Evolutionary conservation across 768 basidiomycete species (phyloP).

Genomic region (Leccinum olivaceopallidum): DNA sequence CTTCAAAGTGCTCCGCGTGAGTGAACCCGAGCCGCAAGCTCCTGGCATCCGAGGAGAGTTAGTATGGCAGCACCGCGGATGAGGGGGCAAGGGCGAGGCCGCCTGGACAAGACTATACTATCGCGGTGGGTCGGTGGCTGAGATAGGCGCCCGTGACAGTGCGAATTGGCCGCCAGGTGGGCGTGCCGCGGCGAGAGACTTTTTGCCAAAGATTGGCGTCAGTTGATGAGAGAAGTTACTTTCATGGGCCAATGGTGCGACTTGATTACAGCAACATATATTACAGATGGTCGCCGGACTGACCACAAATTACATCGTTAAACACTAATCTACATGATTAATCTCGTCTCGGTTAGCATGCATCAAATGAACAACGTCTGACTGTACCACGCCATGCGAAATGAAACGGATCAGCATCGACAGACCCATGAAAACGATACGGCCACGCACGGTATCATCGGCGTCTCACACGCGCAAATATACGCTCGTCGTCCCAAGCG

Average conservation of each 20-base stretch:
- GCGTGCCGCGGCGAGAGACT: conserved; percentile 19
- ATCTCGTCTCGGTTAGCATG: neutral
- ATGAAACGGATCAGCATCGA: conserved; percentile 3
- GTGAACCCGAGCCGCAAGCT: no score
- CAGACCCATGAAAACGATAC: neutral
- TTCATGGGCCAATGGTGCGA: neutral
- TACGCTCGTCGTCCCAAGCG: conserved; percentile 45
- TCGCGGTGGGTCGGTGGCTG: no score
- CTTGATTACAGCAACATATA: neutral
- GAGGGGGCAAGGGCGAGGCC: no score
- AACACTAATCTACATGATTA: neutral
- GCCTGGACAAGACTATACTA: no score
- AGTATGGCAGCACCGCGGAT: no score
- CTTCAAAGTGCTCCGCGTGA: no score
- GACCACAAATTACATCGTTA: neutral
- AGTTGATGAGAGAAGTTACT: neutral
- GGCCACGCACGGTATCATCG: conserved; percentile 66
- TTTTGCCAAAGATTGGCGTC: conserved; percentile 17
- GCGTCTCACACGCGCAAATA: conserved; percentile 76
- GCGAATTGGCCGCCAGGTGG: no score
- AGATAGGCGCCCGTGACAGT: no score
- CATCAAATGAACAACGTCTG: conserved; percentile 28
- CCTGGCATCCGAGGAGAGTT: no score
- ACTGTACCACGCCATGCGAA: conserved; percentile 33
- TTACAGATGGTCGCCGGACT: neutral